Conservation (phyloP, 768 basidiomycete genomes). For the Suillus subaureus region DNA sequence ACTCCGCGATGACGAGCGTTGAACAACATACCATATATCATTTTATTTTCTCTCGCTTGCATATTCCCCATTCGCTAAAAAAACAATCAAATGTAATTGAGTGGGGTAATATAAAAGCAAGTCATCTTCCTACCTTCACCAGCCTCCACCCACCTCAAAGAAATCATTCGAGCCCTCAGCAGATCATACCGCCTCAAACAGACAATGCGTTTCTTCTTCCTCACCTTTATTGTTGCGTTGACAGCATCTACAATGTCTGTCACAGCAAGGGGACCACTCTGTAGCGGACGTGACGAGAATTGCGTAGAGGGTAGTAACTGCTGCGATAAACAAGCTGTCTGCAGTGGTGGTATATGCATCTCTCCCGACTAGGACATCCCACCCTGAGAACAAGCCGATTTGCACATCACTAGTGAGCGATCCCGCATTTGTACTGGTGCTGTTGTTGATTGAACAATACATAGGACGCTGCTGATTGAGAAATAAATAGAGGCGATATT, state of each 20-base stretch:
- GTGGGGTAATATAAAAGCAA: background rate
- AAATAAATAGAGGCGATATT: background rate
- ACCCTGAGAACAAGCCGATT: background rate
- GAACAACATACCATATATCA: background rate
- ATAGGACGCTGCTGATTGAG: background rate
- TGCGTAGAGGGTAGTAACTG: background rate
- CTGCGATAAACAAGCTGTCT: background rate
- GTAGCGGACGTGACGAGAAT: background rate
- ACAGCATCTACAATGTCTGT: background rate
- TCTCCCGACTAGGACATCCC: no score
- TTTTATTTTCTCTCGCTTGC: no score
- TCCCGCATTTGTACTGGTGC: background rate
- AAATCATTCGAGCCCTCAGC: no score
- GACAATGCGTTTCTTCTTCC: background rate
- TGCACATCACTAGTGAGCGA: background rate
- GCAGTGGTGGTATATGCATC: no score
- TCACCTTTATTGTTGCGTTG: background rate
- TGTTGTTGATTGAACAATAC: background rate
- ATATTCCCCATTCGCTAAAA: no score
- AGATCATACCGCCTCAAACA: background rate
- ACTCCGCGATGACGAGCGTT: background rate
- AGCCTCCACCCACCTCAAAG: background rate
- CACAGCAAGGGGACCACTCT: background rate
- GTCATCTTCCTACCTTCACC: background rate
- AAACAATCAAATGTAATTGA: no score